phyloP scores from a whole-genome alignment of 495 filamentous ascomycete species.

The Penicillium manginii region DNA sequence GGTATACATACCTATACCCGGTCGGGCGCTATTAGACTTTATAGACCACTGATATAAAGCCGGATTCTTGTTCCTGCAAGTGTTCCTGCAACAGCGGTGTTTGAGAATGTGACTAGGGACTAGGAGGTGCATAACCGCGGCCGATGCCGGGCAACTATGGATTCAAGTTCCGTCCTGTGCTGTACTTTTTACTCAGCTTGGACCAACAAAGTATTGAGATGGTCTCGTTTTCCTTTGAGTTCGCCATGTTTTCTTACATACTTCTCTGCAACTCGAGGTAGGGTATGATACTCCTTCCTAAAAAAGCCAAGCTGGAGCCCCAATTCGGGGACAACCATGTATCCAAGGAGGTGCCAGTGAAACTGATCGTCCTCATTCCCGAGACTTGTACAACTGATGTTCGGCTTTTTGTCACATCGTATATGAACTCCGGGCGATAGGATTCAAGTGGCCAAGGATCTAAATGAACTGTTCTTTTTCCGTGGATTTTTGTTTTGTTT shows the following conservation, averaged over 20 bases:
- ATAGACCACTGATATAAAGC: neutral
- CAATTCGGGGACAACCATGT: neutral
- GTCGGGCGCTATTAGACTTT: neutral
- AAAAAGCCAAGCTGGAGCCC: neutral
- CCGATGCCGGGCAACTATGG: slow-evolving; percentile 9
- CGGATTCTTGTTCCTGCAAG: slow-evolving; percentile 11
- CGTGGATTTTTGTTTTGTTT: neutral
- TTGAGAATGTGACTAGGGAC: slow-evolving; percentile 3
- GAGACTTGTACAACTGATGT: neutral
- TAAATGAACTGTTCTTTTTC: too few species aligned
- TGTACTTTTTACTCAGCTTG: neutral
- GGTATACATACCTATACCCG: neutral
- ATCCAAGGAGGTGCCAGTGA: neutral
- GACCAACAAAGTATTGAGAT: neutral
- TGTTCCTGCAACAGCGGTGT: neutral
- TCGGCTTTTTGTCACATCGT: neutral
- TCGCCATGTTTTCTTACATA: neutral
- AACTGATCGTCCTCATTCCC: neutral
- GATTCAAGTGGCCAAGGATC: too few species aligned
- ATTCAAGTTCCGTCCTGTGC: neutral
- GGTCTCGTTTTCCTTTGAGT: too few species aligned
- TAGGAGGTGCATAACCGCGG: slow-evolving; percentile 26
- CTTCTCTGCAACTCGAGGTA: neutral
- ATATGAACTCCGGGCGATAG: neutral
- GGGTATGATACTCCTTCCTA: neutral